Evolutionary conservation across 1,139 yeast genomes (phyloP), one percentile per base, ranked within the genome.

Genomic region (Saccharomyces hybrid): DNA sequence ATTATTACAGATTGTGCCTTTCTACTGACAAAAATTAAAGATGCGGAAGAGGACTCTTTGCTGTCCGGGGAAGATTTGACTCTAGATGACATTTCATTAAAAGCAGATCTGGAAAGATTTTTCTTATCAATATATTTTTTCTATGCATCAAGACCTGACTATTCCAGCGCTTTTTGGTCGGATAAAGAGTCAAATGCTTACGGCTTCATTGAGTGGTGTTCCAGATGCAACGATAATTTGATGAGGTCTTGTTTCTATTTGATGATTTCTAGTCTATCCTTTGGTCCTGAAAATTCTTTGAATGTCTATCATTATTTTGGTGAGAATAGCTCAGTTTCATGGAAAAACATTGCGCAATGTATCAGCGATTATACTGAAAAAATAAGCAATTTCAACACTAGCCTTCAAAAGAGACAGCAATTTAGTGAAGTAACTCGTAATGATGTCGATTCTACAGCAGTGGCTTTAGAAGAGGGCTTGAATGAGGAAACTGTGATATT

Each of bases 171-270:
- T n/a, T 86, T 88, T 61, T 90, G 97, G 96, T 72, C 75, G 2
- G 88, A 86, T 56, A 79, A 83, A 19, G 84, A 80, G 51, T 78
- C 86, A 3, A 75, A 79, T 50, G 71, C 83, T 1, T 78, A 82
- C 62, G 97, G 97, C 0, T 91, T 93, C 62, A 75, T 91, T 51
- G 80, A 80, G 48, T 91, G 98, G 98, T 95, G 95, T 0, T 78
- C 95, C 3, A 82, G 84, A 55, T 86, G 91, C 63, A 89, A 86
- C 58, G 88, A 93, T 13, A 85, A 95, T 5, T 75, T 90, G 54
- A 89, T 91, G 74, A 81, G 89, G 51, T 86, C 98, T 0, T 80
- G 96, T 0, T 90, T 86, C 63, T 83, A 93, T 60, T 77, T 88
- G 56, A 78, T 93, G 77, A 73, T 93, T 54, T 84, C 95, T 1